Percentiles rank a stretch among this genome's conserved stretches.
phyloP scores from a whole-genome alignment of 176 grass and related monocot species.

The Thalia dealbata region DNA sequence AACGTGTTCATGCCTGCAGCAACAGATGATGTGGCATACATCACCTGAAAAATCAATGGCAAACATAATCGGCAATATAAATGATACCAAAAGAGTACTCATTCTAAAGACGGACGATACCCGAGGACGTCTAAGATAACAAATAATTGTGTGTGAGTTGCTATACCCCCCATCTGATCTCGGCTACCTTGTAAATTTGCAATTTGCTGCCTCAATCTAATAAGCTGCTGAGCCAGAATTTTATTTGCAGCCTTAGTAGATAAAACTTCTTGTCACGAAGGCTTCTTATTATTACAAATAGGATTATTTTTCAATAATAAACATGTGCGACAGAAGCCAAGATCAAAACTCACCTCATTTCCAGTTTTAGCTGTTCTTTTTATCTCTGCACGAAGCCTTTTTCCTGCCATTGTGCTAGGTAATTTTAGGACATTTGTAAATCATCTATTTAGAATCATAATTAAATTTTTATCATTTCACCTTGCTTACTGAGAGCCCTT shows the following conservation, averaged over 20 bases:
- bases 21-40: conserved; percentile 86
- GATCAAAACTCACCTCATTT: conserved; percentile 56
- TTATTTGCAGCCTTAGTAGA: conserved; percentile 63
- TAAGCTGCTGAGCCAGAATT: conserved; percentile 73
- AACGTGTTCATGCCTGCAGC: conserved; percentile 77
- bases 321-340: conserved; percentile 15
- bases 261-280: background rate
- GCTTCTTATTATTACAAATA: background rate
- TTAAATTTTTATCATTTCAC: background rate
- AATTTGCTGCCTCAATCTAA: conserved; percentile 95
- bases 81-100: too few species aligned
- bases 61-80: too few species aligned
- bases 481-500: too few species aligned
- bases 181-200: conserved; percentile 78
- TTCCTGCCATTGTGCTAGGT: conserved; percentile 45
- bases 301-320: background rate
- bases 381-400: conserved; percentile 83
- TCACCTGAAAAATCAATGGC: conserved; percentile 40
- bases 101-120: too few species aligned
- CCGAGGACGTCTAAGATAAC: too few species aligned
- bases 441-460: background rate
- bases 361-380: conserved; percentile 98
- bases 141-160: conserved; percentile 54
- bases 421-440: background rate
- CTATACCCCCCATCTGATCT: conserved; percentile 84